Evolutionary conservation across 2,329 filamentous ascomycete species (phyloP).

Genomic region (Fusarium tricinctum): DNA sequence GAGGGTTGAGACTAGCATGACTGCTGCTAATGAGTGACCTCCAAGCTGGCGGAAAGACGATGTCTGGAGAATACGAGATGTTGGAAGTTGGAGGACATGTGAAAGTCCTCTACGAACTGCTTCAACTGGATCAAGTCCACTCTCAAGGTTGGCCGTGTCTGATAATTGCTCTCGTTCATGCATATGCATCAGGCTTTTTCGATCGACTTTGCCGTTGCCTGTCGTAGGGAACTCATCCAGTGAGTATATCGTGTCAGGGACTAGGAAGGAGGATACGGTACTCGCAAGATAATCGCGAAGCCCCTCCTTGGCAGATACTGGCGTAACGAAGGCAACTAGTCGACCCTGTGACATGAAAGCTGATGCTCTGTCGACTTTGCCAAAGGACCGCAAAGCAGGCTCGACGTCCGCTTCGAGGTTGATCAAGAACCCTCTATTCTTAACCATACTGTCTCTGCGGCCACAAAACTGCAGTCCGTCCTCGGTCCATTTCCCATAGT

Average conservation of each 20-base stretch:
- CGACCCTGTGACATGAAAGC: not conserved
- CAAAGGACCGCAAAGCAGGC: not conserved
- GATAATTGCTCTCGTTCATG: not conserved
- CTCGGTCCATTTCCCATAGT: not conserved
- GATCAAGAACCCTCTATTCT: slow-evolving; percentile 10
- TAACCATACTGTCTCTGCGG: slow-evolving; percentile 1
- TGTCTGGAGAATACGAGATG: not conserved
- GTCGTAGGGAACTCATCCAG: not conserved
- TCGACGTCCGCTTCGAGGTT: not conserved
- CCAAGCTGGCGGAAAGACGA: not conserved
- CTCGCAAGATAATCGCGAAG: no score
- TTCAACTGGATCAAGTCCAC: not conserved
- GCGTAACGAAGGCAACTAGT: not conserved
- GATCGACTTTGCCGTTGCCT: not conserved
- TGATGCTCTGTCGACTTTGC: not conserved
- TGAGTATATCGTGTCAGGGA: not conserved
- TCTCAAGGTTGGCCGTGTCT: not conserved
- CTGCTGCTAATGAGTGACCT: not conserved
- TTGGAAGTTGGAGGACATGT: not conserved
- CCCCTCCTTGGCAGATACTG: not conserved
- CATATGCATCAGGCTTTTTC: not conserved
- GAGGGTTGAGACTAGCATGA: not conserved
- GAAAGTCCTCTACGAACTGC: not conserved
- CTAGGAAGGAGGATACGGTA: not conserved
- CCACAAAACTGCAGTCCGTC: not conserved